Percentiles rank a stretch among this genome's conserved stretches.
Conservation (phyloP, 2,329 filamentous ascomycete species). For the Xylaria sp. region DNA sequence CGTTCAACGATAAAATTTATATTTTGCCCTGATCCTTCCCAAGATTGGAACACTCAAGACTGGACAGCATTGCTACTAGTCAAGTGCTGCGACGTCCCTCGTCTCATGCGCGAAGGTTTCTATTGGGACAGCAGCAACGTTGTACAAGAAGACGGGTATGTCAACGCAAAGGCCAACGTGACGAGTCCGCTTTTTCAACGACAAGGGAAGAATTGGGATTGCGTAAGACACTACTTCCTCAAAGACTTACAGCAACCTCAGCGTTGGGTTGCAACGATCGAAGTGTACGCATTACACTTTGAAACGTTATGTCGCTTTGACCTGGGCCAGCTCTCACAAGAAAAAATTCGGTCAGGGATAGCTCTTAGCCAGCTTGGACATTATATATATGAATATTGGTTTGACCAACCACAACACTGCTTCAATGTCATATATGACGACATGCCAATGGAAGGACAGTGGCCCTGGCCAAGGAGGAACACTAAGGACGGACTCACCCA, state of each 20-base stretch:
- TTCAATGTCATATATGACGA: constrained; percentile 28
- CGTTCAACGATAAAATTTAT: neutral
- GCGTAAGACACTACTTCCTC: constrained; percentile 17
- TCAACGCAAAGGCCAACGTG: too few relatives aligned
- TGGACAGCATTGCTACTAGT: constrained; percentile 16
- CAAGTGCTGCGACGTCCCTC: constrained; percentile 26
- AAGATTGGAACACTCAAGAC: neutral
- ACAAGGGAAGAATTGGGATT: neutral
- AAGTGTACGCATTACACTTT: neutral
- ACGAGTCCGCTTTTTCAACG: too few relatives aligned
- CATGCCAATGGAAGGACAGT: constrained; percentile 27
- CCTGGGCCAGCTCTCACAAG: constrained; percentile 9
- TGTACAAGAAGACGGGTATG: constrained; percentile 25
- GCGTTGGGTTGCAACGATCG: constrained; percentile 20
- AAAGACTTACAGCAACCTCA: constrained; percentile 23
- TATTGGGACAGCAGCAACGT: constrained; percentile 26
- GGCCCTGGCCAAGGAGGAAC: constrained; percentile 27
- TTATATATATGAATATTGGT: constrained; percentile 17
- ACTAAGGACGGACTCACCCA: too few relatives aligned
- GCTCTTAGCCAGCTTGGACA: constrained; percentile 2
- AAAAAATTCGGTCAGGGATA: neutral
- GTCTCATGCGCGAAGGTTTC: constrained; percentile 31
- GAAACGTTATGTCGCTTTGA: constrained; percentile 13
- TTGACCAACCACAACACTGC: neutral
- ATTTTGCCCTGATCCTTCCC: neutral